Evolutionary conservation across 768 basidiomycete species (phyloP).

Genomic region (Boletus sp.): DNA sequence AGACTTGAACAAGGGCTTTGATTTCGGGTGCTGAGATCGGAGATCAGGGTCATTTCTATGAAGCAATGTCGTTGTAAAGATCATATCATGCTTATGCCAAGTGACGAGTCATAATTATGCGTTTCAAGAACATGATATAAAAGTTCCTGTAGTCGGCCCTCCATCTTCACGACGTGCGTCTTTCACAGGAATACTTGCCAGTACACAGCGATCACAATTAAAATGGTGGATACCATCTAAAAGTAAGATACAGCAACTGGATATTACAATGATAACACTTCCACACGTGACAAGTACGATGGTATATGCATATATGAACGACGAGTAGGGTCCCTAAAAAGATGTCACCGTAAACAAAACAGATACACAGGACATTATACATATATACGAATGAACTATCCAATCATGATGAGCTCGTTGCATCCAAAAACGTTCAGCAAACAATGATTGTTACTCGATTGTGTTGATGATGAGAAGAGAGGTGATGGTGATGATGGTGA

Average conservation of each 20-base stretch:
- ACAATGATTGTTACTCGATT: background rate
- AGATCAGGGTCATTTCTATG: background rate
- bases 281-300: constrained; percentile 3
- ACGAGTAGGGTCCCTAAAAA: constrained; percentile 7
- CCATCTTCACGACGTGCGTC: background rate
- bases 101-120: background rate
- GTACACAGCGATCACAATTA: background rate
- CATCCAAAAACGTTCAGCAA: constrained; percentile 1
- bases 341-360: background rate
- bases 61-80: background rate
- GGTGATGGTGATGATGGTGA: background rate
- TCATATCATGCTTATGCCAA: background rate
- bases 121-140: background rate
- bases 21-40: constrained; percentile 31
- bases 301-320: constrained; percentile 20
- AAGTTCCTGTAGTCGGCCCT: background rate
- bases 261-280: constrained; percentile 18
- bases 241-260: constrained; percentile 20
- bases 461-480: background rate
- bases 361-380: background rate
- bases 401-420: background rate
- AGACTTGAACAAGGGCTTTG: constrained; percentile 85
- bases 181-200: background rate
- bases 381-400: background rate
- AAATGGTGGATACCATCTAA: background rate